Percentiles rank a stretch among this genome's conserved stretches.
phyloP scores from a whole-genome alignment of 441 rosid species.

The Croton setiger region DNA sequence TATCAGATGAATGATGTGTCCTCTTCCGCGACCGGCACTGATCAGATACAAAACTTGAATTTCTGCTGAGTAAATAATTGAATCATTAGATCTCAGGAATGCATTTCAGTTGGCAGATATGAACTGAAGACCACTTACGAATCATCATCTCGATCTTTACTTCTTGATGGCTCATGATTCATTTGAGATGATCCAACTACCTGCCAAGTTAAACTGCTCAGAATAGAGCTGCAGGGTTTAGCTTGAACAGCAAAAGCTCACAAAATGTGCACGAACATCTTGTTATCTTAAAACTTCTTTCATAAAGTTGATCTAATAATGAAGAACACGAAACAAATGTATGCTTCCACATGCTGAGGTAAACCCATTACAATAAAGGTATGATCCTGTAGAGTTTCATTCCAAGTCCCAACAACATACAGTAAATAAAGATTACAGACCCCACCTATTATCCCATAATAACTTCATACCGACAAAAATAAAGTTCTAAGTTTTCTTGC shows the following conservation, averaged over 20 bases:
- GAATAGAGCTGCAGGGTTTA: constrained; percentile 4
- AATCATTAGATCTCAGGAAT: constrained; percentile 7
- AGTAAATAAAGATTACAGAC: background rate
- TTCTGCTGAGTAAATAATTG: constrained; percentile 31
- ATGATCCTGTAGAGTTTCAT: too few relatives aligned
- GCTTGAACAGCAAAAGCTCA: background rate
- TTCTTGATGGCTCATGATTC: constrained; percentile 43
- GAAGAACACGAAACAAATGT: background rate
- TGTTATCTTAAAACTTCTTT: background rate
- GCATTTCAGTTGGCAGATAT: background rate
- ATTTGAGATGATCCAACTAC: constrained; percentile 39
- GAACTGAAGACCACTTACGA: constrained; percentile 41
- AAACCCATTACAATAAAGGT: too few relatives aligned
- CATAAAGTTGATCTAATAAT: background rate
- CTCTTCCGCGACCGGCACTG: constrained; percentile 37
- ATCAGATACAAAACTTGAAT: constrained; percentile 29
- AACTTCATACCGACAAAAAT: background rate
- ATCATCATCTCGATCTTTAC: constrained; percentile 42
- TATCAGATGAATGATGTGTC: constrained; percentile 27
- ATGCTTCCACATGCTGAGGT: too few relatives aligned
- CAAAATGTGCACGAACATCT: background rate
- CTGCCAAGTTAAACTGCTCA: constrained; percentile 34
- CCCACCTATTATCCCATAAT: background rate
- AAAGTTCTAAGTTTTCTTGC: background rate
- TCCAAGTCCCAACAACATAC: background rate